Conservation (phyloP, 164 flowering plant species). For the Paratinospora sagittata region DNA sequence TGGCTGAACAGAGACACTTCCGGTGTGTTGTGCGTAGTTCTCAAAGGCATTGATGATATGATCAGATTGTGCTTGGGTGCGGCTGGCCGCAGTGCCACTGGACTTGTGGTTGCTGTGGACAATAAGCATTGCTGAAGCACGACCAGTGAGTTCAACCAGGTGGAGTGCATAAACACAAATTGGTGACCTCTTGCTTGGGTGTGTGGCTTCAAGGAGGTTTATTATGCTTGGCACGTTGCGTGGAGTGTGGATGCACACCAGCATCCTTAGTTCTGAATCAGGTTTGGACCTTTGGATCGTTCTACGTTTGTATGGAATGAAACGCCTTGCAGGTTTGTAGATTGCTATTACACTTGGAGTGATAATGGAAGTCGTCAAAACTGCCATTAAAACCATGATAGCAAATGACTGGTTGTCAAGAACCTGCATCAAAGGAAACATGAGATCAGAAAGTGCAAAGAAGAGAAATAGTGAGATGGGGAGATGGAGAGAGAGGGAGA, state of each 20-base stretch:
- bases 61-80: constrained; percentile 19
- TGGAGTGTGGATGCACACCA: constrained; percentile 24
- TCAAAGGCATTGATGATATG: constrained; percentile 26
- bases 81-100: background rate
- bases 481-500: background rate
- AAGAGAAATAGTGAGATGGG: background rate
- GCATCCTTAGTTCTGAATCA: constrained; percentile 17
- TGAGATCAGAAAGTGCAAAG: background rate
- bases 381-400: constrained; percentile 16
- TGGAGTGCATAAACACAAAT: constrained; percentile 19
- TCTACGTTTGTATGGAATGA: constrained; percentile 18
- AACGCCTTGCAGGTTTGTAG: constrained; percentile 14
- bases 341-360: constrained; percentile 11
- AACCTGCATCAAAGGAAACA: constrained; percentile 12
- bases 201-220: constrained; percentile 24
- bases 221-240: constrained; percentile 24
- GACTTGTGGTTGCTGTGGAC: constrained; percentile 16
- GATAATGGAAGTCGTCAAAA: constrained; percentile 15
- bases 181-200: constrained; percentile 21
- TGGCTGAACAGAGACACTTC: constrained; percentile 15
- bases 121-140: constrained; percentile 24
- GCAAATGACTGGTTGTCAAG: constrained; percentile 15
- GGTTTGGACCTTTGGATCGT: constrained; percentile 17
- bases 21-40: constrained; percentile 15
- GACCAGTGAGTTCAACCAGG: constrained; percentile 27